A percentile compares a stretch with the other conserved stretches of the same genome.
phyloP scores from a whole-genome alignment of 2,329 filamentous ascomycete species.

The Colletotrichum abscissum region DNA sequence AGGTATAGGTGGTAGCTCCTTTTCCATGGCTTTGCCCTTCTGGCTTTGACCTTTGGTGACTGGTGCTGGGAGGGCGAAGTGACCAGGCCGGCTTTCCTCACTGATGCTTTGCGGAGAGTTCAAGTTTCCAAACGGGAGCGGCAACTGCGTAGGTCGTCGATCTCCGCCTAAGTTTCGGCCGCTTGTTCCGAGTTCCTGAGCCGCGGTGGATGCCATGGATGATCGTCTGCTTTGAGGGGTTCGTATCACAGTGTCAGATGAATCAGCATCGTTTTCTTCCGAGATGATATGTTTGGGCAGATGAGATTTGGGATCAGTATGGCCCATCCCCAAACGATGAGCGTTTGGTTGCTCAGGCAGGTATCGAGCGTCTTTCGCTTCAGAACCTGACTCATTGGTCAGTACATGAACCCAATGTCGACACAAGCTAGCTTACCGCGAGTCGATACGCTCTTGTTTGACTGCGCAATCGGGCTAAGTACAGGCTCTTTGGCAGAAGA shows the following conservation, averaged over 20 bases:
- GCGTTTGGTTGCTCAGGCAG: conserved; percentile 8
- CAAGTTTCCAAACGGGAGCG: neutral
- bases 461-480: conserved; percentile 62
- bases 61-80: neutral
- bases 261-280: conserved; percentile 37
- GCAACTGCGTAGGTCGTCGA: neutral
- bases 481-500: conserved; percentile 61
- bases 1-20: neutral
- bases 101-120: neutral
- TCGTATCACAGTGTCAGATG: conserved; percentile 52
- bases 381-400: conserved; percentile 1
- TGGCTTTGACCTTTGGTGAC: neutral
- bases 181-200: neutral
- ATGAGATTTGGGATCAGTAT: conserved; percentile 11
- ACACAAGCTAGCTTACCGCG: conserved; percentile 28
- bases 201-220: neutral
- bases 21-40: neutral
- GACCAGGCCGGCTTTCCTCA: neutral
- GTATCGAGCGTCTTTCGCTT: neutral
- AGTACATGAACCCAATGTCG: neutral
- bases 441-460: conserved; percentile 36
- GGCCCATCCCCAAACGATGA: conserved; percentile 27
- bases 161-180: neutral
- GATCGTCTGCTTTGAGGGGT: conserved; percentile 44
- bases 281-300: conserved; percentile 18